Base-by-base conservation (phyloP, 352 stramenopile species). In the Phytophthora meadii region DNA sequence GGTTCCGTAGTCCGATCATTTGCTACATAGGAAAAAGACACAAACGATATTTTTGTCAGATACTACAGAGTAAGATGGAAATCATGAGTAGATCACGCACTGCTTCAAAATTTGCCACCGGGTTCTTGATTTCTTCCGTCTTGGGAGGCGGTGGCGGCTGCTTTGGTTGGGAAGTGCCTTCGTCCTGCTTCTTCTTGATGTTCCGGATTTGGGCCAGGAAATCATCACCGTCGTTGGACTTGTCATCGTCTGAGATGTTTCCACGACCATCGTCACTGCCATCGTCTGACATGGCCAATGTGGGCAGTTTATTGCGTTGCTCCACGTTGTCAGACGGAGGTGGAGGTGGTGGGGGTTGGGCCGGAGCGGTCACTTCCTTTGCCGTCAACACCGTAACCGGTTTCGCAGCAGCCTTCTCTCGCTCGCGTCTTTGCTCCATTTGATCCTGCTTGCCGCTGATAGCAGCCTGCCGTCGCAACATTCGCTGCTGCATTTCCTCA, bases 381-480 rank as follows among this genome's bases (percentile, higher is more conserved):
- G 86, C 88, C 39, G 77, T 96, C 28, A 96, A 61, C 25, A 96
- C 86, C 3, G 77, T 76, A 11, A 94, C 83, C 10, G 83, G 81
- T 49, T 94, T 93, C 5, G 82, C 73, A 27, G 82, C 66, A 60
- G 65, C 54, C 9, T 84, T 83, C 51, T 90, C 82, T 19, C 85
- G 86, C 27, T 94, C 86, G 7, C 84, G 84, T 40, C 83, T 76
- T 40, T 94, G 86, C 57, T 96, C 86, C 58, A 94, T 82, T 46
- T 88, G 70, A 41, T 96, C 88, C 41, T 92, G 84, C 51, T 94
- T 94, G 46, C 88, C 88, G 64, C 88, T 94, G 66, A 93, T 88
- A 36, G 84, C 84, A 28, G 81, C 84, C 56, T 93, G 77, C 1
- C 86, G 83, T 46, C 88, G 88, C 11, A 81, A 67, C 81, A 96